Conservation (phyloP, 805 yeast species). For the Cyberlindnera galapagoensis region DNA sequence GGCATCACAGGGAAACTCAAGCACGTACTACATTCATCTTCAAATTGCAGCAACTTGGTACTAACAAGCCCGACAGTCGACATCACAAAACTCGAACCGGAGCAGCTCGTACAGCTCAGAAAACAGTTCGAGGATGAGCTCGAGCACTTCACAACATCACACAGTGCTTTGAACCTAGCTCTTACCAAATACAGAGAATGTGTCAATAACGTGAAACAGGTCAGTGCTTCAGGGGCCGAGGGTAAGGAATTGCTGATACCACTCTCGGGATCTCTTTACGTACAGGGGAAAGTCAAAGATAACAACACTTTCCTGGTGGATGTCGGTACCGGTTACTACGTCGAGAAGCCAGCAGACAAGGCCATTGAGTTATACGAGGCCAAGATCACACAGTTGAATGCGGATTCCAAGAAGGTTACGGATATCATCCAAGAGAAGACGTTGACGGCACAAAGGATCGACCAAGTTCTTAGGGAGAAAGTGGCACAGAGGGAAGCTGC, state of each 20-base stretch:
- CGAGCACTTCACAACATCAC: constrained; percentile 77
- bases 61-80: constrained; percentile 46
- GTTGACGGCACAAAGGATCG: constrained; percentile 55
- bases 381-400: constrained; percentile 65
- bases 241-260: constrained; percentile 69
- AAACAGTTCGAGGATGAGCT: constrained; percentile 79
- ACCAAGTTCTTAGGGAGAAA: constrained; percentile 47
- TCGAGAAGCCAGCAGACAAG: constrained; percentile 66
- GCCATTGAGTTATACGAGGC: constrained; percentile 66
- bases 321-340: constrained; percentile 93
- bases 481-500: constrained; percentile 28
- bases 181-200: constrained; percentile 79
- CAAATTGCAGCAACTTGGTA: too few relatives aligned
- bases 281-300: constrained; percentile 73
- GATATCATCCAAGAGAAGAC: constrained; percentile 71
- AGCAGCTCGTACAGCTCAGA: constrained; percentile 79
- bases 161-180: constrained; percentile 78
- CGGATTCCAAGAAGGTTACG: constrained; percentile 68
- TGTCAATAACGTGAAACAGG: constrained; percentile 55
- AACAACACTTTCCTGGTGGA: constrained; percentile 77
- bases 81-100: constrained; percentile 64
- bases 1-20: too few relatives aligned
- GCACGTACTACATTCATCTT: too few relatives aligned
- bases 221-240: constrained; percentile 36
- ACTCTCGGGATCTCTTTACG: constrained; percentile 78